Base-by-base conservation (phyloP, 108 stramenopile species). In the Fragilaria crotonensis region DNA sequence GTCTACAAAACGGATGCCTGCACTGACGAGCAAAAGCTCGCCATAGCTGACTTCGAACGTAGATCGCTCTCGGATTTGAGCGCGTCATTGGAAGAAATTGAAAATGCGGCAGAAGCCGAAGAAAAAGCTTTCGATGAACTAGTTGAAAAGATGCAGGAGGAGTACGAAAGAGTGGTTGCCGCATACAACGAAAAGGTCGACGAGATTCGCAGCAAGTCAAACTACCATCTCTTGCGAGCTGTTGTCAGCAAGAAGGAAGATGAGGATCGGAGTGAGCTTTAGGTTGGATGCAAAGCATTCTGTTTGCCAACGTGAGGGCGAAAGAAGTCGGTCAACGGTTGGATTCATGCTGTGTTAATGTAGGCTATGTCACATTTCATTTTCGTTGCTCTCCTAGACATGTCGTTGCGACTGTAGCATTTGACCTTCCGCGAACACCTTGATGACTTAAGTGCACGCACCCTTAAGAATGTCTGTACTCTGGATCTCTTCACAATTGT, bases 91-190 rank as follows among this genome's bases (percentile, higher is more conserved):
- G 66, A 66, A 18, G 73, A 67, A 20, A 71, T 85, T 59, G 89
- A 89, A 69, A 76, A 69, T 47, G 71, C 79, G 62, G 49, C 86
- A n/a, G 63, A 69, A n/a, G 73, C 72, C 25, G 81, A 79, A 25
- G 80, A 88, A 56, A 54, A 61, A 21, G 57, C 74, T 17, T 93
- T 85, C 74, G 66, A 84, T 62, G 61, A 47, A 4, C 66, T 75
- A 36, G 71, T 93, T 22, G 68, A 84, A 45, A 71, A 72, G 52
- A 68, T 93, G 2, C 85, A 89, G 59, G 63, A 68, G n/a, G 58
- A 62, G 19, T 89, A 83, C 65, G 48, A 85, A 32, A 57, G 63
- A 25, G 59, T 86, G 33, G 14, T 41, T 11, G 7, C 36, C 14
- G 7, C 36, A 14, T 70, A 54, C 63, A 31, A 57, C 7, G 84